These are phyloP conservation scores for Dendryphion nanum DNA, from an alignment of 2,329 filamentous ascomycete genomes.

Conservation along the genomic window DNA sequence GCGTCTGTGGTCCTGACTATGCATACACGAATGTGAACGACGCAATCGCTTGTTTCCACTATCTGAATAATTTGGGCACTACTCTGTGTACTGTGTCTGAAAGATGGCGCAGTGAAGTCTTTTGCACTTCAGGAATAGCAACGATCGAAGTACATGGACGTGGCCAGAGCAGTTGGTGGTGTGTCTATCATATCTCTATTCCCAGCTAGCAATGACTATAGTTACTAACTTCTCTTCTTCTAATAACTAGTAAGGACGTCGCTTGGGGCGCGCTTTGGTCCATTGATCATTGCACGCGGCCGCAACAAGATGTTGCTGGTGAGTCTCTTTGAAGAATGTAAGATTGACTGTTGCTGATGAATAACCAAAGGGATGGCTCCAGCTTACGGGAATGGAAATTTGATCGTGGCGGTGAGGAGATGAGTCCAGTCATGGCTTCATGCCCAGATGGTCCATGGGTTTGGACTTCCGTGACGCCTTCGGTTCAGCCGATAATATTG, in stretches of 20 bases:
- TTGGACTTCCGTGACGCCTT: too few species aligned
- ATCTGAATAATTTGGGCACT: constrained; percentile 8
- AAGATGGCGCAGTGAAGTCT: neutral
- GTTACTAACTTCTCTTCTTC: neutral
- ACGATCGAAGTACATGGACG: constrained; percentile 2
- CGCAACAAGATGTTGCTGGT: constrained; percentile 4
- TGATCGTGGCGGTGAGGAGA: neutral
- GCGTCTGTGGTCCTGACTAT: neutral
- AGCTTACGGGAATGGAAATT: neutral
- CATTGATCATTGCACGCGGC: constrained; percentile 8
- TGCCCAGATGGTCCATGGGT: too few species aligned
- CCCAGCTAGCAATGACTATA: neutral
- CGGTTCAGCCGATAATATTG: too few species aligned
- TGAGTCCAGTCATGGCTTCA: neutral
- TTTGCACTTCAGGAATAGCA: neutral
- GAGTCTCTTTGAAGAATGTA: constrained; percentile 2
- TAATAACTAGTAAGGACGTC: constrained; percentile 3
- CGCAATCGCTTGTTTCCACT: constrained; percentile 12
- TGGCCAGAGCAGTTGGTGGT: constrained; percentile 8
- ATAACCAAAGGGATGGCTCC: neutral
- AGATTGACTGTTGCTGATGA: neutral
- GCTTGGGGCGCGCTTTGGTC: constrained; percentile 7
- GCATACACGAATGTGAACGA: constrained; percentile 9
- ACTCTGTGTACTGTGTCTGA: constrained; percentile 3
- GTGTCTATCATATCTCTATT: neutral